phyloP scores from a whole-genome alignment of 2,329 filamentous ascomycete genomes.

The Blumeria graminis region DNA sequence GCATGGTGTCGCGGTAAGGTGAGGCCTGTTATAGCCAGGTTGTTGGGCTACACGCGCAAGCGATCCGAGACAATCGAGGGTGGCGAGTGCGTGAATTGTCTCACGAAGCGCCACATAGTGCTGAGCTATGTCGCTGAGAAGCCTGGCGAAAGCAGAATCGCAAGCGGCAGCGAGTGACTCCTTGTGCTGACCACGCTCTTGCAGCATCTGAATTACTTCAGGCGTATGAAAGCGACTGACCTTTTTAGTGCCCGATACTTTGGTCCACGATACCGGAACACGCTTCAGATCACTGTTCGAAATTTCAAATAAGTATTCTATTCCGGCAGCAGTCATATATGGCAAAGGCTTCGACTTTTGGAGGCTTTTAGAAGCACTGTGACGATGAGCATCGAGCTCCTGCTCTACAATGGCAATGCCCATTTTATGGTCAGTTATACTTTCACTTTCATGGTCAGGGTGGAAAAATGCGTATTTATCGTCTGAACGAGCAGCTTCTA shows the following conservation, averaged over 20 bases:
- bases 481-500: slow-evolving; percentile 56
- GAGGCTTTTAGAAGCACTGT: slow-evolving; percentile 45
- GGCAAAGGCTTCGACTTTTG: slow-evolving; percentile 43
- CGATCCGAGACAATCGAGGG: slow-evolving; percentile 73
- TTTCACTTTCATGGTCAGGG: slow-evolving; percentile 67
- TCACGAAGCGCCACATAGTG: slow-evolving; percentile 81
- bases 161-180: slow-evolving; percentile 83
- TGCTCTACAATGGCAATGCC: slow-evolving; percentile 83
- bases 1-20: slow-evolving; percentile 30
- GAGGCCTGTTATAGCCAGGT: slow-evolving; percentile 69
- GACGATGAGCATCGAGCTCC: slow-evolving; percentile 56
- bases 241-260: slow-evolving; percentile 86
- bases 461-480: slow-evolving; percentile 92
- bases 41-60: slow-evolving; percentile 63
- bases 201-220: slow-evolving; percentile 58
- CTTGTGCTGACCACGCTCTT: slow-evolving; percentile 82
- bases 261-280: slow-evolving; percentile 83
- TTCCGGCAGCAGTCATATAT: slow-evolving; percentile 68
- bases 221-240: slow-evolving; percentile 85
- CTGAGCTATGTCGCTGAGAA: slow-evolving; percentile 51
- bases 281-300: slow-evolving; percentile 59
- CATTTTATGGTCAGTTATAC: slow-evolving; percentile 68
- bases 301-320: slow-evolving; percentile 88
- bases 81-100: slow-evolving; percentile 62
- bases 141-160: slow-evolving; percentile 50